phyloP scores from a whole-genome alignment of 345 rosid genomes.

The Cochlearia excelsa region DNA sequence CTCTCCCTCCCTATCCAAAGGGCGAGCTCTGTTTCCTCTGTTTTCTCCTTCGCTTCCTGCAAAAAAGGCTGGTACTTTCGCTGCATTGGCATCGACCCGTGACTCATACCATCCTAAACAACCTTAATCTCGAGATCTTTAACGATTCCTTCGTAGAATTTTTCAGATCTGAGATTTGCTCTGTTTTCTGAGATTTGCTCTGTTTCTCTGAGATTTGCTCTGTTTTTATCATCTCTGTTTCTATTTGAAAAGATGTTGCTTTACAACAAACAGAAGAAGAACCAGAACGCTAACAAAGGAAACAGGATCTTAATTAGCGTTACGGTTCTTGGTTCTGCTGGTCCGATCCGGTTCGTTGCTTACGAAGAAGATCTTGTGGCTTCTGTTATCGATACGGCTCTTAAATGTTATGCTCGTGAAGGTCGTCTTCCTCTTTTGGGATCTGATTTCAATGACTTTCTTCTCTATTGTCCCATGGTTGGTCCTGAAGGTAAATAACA shows the following conservation, averaged over 20 bases:
- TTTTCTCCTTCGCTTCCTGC: constrained; percentile 93
- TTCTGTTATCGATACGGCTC: constrained; percentile 71
- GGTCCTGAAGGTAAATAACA: constrained; percentile 51
- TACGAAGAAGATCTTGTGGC: constrained; percentile 70
- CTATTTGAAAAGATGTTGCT: constrained; percentile 53
- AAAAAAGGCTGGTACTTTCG: constrained; percentile 99
- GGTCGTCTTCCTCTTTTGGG: constrained; percentile 98
- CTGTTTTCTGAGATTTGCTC: background rate
- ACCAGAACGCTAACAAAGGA: constrained; percentile 48
- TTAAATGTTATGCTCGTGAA: constrained; percentile 89
- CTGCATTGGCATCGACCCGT: constrained; percentile 97
- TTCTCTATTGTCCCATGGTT: constrained; percentile 69
- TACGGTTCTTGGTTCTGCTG: constrained; percentile 88
- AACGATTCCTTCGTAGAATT: background rate
- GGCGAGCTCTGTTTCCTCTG: constrained; percentile 58
- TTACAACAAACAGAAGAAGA: constrained; percentile 88
- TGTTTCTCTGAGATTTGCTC: constrained; percentile 1
- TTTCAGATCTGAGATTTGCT: background rate
- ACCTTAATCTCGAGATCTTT: too few species aligned
- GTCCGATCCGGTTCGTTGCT: constrained; percentile 91
- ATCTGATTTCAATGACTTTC: constrained; percentile 67
- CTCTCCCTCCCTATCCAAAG: constrained; percentile 67
- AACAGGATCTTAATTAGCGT: constrained; percentile 74
- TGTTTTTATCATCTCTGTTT: background rate
- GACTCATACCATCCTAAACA: constrained; percentile 6